Evolutionary conservation across 1,284 basidiomycete genomes (phyloP).

Genomic region (Cutaneotrichosporon daszewskae): DNA sequence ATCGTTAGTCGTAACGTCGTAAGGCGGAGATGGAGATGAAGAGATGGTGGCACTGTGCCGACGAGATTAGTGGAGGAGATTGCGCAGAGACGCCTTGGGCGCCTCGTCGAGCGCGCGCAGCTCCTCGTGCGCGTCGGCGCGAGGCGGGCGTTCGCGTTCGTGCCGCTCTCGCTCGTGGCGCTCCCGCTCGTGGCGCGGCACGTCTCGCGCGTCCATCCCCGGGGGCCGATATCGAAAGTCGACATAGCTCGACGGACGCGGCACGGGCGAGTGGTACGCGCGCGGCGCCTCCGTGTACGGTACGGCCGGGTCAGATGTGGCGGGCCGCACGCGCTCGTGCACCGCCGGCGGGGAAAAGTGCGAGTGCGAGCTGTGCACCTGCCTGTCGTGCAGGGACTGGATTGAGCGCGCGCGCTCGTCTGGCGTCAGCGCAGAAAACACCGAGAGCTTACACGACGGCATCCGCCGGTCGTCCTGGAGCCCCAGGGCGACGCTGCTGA

Average conservation of each 20-base stretch:
- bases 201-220: conserved; percentile 1
- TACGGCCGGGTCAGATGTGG: neutral
- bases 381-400: neutral
- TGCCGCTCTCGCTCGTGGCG: neutral
- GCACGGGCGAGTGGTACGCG: neutral
- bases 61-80: conserved; percentile 14
- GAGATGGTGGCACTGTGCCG: too few species aligned
- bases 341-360: neutral
- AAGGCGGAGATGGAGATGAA: neutral
- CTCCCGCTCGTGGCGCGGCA: neutral
- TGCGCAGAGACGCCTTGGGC: conserved; percentile 11
- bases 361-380: conserved; percentile 4
- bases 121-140: neutral
- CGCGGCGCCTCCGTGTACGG: neutral
- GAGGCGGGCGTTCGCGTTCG: neutral
- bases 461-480: neutral
- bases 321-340: too few species aligned
- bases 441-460: neutral
- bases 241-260: neutral
- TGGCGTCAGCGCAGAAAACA: neutral
- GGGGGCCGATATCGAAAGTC: conserved; percentile 8
- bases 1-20: neutral
- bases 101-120: conserved; percentile 1
- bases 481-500: neutral
- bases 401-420: conserved; percentile 5